Base-by-base conservation (phyloP, 768 basidiomycete genomes). In the Boletellus sp. region DNA sequence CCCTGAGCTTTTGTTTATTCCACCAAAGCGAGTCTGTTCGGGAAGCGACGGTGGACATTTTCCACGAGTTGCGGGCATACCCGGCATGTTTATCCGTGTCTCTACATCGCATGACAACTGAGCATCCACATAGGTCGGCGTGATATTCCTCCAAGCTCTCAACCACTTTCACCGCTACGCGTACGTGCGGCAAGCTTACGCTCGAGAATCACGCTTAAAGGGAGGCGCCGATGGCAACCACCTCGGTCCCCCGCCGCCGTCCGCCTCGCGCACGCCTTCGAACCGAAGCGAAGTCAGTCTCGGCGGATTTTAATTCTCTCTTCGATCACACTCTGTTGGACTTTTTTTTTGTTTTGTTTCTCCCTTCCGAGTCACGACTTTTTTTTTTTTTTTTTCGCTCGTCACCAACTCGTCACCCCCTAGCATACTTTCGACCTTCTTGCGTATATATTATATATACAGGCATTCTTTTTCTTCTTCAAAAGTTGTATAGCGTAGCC, bases 161-260 rank as follows among this genome's bases (percentile, higher is more conserved):
- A 95, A 94, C 63, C 86, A 90, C 58, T 95, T 94, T 65, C 90
- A 93, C 61, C 82, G 89, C 3, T 87, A 90, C 51, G 88, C 93
- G 0, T 94, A 91, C 60, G 82, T 90, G 22, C 80, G 92, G 38
- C 85, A 90, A 64, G 90, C 89, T 0, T 79, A 88, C 62, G 80
- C 80, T 13, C 76, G 78, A 32, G 85, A 90, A 53, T 70, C 57
- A 6, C 65, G 68, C n/a, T 37, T 54, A 0, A 65, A 63, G 47
- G 74, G 75, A n/a, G 51, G 64, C 10, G 24, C 48, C 12, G 41
- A 23, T n/a, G 32, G 20, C 4, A 32, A 26, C n/a, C 64, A 68
- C 22, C 67, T 74, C 35, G 44, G 54, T 8, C 70, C 70, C 23
- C 76, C 73, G 5, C 57, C 58, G 3, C 49, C 66, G 0, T 54